Conservation (phyloP, 2,329 filamentous ascomycete genomes). For the Aspergillus piperis region DNA sequence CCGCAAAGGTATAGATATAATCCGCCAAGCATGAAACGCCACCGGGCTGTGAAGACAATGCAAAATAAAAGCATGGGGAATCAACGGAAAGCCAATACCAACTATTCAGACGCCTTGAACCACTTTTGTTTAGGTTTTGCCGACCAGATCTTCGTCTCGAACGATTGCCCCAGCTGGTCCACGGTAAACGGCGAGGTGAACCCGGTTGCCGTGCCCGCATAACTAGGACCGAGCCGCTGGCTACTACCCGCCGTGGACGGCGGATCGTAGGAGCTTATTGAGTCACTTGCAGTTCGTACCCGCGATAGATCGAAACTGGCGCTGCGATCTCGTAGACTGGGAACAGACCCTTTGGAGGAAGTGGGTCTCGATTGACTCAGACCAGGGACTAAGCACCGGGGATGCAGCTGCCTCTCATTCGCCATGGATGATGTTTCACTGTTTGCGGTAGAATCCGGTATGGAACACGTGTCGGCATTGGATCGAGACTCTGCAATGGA, state of each 20-base stretch:
- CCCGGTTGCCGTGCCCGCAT: neutral
- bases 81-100: neutral
- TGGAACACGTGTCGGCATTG: neutral
- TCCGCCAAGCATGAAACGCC: too few relatives aligned
- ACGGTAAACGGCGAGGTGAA: constrained; percentile 10
- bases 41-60: neutral
- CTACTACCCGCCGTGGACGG: constrained; percentile 9
- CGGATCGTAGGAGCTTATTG: neutral
- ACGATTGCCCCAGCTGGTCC: constrained; percentile 5
- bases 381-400: neutral
- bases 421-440: neutral
- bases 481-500: neutral
- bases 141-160: constrained; percentile 19
- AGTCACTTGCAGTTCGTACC: neutral
- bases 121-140: neutral
- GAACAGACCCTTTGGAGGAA: neutral
- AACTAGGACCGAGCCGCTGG: neutral
- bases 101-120: neutral
- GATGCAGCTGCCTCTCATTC: neutral
- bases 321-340: neutral
- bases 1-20: too few relatives aligned
- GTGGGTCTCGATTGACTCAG: constrained; percentile 2
- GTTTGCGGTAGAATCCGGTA: neutral
- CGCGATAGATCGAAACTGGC: constrained; percentile 4
- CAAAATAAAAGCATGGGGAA: neutral